These are phyloP conservation scores for Takashimella koratensis DNA, from an alignment of 1,284 basidiomycete genomes.

Conservation along the genomic window DNA sequence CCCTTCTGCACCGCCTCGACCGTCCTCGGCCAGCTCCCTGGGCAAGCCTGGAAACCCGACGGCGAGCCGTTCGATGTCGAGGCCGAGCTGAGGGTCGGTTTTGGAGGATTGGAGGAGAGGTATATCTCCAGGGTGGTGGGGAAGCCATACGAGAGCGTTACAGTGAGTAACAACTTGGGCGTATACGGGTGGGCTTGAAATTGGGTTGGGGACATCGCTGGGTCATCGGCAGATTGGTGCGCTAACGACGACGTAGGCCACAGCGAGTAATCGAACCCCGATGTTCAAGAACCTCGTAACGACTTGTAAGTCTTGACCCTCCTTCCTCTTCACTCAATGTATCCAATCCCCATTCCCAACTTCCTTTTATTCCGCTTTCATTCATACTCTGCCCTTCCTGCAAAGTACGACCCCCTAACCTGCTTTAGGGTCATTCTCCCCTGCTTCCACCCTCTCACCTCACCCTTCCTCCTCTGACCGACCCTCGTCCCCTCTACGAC, in stretches of 20 bases:
- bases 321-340: too few species aligned
- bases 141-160: slow-evolving; percentile 67
- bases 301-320: too few species aligned
- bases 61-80: slow-evolving; percentile 59
- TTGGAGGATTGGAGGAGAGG: slow-evolving; percentile 78
- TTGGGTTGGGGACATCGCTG: too few species aligned
- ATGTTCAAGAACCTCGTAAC: slow-evolving; percentile 83
- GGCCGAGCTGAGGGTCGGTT: slow-evolving; percentile 84
- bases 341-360: too few species aligned
- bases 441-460: slow-evolving; percentile 53
- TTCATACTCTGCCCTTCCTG: too few species aligned
- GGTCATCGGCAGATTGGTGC: too few species aligned
- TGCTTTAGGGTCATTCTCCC: slow-evolving; percentile 64
- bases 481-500: slow-evolving; percentile 9
- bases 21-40: slow-evolving; percentile 54
- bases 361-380: too few species aligned
- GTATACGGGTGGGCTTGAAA: too few species aligned
- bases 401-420: too few species aligned
- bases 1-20: slow-evolving; percentile 82
- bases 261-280: slow-evolving; percentile 68
- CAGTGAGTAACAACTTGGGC: slow-evolving; percentile 55
- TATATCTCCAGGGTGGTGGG: slow-evolving; percentile 84
- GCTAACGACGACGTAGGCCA: slow-evolving; percentile 56
- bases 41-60: slow-evolving; percentile 30
- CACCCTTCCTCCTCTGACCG: slow-evolving; percentile 42